Conservation (phyloP, 2,329 filamentous ascomycete genomes). For the Fusarium acutatum region DNA sequence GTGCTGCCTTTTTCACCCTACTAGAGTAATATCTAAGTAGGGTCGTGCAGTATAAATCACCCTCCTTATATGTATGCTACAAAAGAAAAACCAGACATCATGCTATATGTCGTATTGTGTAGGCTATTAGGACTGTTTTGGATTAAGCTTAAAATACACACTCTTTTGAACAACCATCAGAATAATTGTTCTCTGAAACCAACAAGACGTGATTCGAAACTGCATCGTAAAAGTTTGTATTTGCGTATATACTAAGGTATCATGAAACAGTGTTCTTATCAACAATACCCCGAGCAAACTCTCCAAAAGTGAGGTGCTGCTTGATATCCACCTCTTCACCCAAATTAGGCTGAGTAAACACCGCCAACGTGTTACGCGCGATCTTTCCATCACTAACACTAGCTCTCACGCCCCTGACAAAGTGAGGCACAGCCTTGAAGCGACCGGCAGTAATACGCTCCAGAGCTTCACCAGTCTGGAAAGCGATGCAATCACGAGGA, state of each 20-base stretch:
- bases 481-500: constrained; percentile 89
- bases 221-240: not conserved
- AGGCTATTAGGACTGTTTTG: not conserved
- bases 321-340: constrained; percentile 78
- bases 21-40: not conserved
- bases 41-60: not conserved
- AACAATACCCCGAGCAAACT: constrained; percentile 73
- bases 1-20: not conserved
- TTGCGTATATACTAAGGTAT: not conserved
- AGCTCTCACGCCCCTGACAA: constrained; percentile 79
- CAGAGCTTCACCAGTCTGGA: constrained; percentile 93
- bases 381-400: constrained; percentile 62
- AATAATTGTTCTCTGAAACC: too few relatives aligned
- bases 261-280: constrained; percentile 65
- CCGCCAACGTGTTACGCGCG: constrained; percentile 88
- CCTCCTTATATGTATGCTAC: not conserved
- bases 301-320: constrained; percentile 75
- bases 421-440: constrained; percentile 96
- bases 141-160: not conserved
- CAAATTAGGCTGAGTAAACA: constrained; percentile 96
- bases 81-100: not conserved
- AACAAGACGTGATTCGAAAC: not conserved
- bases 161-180: not conserved
- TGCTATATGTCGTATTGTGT: not conserved
- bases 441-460: constrained; percentile 90